These are phyloP conservation scores for Aspergillus funiculosus DNA, from an alignment of 495 filamentous ascomycete species.

Conservation along the genomic window DNA sequence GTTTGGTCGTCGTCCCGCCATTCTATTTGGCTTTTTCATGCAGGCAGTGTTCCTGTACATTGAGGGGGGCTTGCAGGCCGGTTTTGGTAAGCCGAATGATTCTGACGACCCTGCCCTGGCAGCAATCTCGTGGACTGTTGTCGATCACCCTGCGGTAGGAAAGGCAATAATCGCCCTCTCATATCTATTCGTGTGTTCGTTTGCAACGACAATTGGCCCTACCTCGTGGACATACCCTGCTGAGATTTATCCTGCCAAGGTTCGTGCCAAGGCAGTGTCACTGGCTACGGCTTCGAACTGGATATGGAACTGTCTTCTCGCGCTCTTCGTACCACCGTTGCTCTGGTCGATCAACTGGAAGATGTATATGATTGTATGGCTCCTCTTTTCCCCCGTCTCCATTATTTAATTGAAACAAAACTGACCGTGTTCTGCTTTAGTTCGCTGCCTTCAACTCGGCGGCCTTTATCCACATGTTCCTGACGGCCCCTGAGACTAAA, in stretches of 20 bases:
- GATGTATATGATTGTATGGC: slow-evolving; percentile 21
- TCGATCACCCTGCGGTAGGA: slow-evolving; percentile 36
- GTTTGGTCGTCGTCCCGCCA: slow-evolving; percentile 47
- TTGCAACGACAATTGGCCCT: slow-evolving; percentile 44
- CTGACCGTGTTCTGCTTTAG: slow-evolving; percentile 1
- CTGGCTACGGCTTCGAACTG: slow-evolving; percentile 62
- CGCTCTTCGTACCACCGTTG: slow-evolving; percentile 16
- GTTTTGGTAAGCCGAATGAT: slow-evolving; percentile 50
- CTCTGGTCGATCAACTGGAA: slow-evolving; percentile 23
- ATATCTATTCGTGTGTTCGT: slow-evolving; percentile 61
- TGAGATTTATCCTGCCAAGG: slow-evolving; percentile 61
- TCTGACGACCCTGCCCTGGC: slow-evolving; percentile 30
- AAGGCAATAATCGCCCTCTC: slow-evolving; percentile 57
- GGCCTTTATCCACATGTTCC: slow-evolving; percentile 44
- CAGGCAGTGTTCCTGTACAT: slow-evolving; percentile 50
- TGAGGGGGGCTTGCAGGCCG: slow-evolving; percentile 54
- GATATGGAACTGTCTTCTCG: slow-evolving; percentile 45
- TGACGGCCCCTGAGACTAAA: slow-evolving; percentile 52
- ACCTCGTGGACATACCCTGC: slow-evolving; percentile 57
- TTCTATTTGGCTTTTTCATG: slow-evolving; percentile 45
- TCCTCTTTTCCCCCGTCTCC: background rate
- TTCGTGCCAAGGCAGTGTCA: slow-evolving; percentile 61
- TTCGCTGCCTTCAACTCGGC: slow-evolving; percentile 22
- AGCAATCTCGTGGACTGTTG: slow-evolving; percentile 53
- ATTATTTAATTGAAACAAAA: background rate